Conservation (phyloP, 768 basidiomycete genomes). For the Austroboletus eburneus region DNA sequence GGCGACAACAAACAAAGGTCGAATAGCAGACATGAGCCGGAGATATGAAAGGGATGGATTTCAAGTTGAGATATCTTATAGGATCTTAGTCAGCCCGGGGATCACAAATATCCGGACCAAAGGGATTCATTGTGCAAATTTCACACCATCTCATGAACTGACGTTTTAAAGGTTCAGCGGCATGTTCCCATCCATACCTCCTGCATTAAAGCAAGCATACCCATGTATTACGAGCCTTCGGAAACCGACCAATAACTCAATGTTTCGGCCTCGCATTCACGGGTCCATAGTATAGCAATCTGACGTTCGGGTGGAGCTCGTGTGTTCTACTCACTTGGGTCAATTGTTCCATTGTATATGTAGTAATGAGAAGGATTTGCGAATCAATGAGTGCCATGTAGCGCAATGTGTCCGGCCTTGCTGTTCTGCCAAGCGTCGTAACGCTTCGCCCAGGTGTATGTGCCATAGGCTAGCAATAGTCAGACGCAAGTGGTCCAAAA, state of each 20-base stretch:
- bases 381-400: conserved; percentile 26
- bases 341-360: conserved; percentile 8
- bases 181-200: too few relatives aligned
- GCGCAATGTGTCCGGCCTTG: conserved; percentile 74
- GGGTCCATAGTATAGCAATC: too few relatives aligned
- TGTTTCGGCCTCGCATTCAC: too few relatives aligned
- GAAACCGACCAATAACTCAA: too few relatives aligned
- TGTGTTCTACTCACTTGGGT: not conserved
- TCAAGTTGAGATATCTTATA: not conserved
- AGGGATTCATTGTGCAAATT: not conserved
- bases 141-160: too few relatives aligned
- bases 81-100: conserved; percentile 21
- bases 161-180: too few relatives aligned
- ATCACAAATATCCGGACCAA: conserved; percentile 16
- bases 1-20: conserved; percentile 55
- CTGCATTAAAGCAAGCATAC: too few relatives aligned
- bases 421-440: conserved; percentile 66
- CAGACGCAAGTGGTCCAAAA: not conserved
- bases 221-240: too few relatives aligned
- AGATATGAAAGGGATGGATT: not conserved
- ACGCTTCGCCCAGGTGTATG: conserved; percentile 76
- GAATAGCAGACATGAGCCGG: conserved; percentile 29
- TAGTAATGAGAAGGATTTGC: conserved; percentile 12
- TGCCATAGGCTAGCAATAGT: conserved; percentile 56
- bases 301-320: not conserved